These are phyloP conservation scores for Penicillium oxalicum DNA, from an alignment of 2,329 filamentous ascomycete genomes.

Conservation along the genomic window DNA sequence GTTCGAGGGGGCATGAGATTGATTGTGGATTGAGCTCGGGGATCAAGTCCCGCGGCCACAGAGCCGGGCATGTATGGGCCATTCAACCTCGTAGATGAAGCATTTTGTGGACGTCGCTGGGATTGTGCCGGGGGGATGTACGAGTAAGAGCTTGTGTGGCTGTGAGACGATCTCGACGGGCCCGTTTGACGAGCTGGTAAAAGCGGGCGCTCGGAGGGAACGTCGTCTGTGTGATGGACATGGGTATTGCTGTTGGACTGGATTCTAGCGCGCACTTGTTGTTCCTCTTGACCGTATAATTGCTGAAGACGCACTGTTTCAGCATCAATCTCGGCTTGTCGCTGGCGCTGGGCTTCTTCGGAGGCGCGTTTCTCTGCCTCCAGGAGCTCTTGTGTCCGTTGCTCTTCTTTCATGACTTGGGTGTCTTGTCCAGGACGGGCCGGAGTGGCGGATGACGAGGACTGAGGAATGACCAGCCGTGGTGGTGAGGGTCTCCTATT, in stretches of 20 bases:
- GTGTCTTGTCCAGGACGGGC: constrained; percentile 33
- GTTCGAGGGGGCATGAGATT: constrained; percentile 15
- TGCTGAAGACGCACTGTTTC: constrained; percentile 69
- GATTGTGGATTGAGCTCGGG: constrained; percentile 18
- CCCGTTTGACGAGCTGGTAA: constrained; percentile 17
- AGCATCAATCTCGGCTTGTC: constrained; percentile 56
- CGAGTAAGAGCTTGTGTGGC: constrained; percentile 17
- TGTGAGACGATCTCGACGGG: constrained; percentile 10
- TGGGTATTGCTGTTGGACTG: constrained; percentile 8
- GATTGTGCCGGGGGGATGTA: constrained; percentile 17
- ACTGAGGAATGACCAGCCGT: constrained; percentile 9
- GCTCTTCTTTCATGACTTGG: constrained; percentile 43
- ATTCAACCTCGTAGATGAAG: constrained; percentile 11
- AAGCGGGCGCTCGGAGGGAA: constrained; percentile 11
- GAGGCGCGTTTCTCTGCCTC: constrained; percentile 39
- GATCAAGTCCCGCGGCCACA: constrained; percentile 7
- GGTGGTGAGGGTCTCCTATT: constrained; percentile 5
- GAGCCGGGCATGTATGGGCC: constrained; percentile 17
- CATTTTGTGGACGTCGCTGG: constrained; percentile 11
- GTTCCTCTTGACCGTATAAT: constrained; percentile 48
- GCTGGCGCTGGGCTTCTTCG: constrained; percentile 45
- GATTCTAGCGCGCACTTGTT: constrained; percentile 21
- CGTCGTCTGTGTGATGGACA: background rate
- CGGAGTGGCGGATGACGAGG: constrained; percentile 10
- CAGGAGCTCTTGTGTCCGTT: constrained; percentile 47